Evolutionary conservation across 106 monocot genomes (phyloP), one percentile per base, ranked within the genome.

Genomic region (Posidonia australis): DNA sequence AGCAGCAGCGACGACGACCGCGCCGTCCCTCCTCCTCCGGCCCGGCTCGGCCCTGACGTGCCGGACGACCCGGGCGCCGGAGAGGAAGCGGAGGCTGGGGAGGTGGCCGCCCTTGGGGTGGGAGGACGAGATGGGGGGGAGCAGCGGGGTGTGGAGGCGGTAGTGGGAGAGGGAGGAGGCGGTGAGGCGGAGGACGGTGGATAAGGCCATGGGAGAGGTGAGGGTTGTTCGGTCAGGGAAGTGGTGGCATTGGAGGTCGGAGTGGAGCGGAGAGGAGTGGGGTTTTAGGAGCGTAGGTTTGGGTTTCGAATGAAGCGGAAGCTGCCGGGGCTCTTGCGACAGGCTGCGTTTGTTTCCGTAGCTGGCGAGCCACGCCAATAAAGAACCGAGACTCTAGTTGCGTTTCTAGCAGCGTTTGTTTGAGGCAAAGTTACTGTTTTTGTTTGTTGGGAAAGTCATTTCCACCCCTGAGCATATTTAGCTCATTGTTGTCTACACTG

Each of bases 131-230:
- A 36, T 27, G 57, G 29, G 22, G 75, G 42, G 13, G 65, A 19
- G 32, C 63, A 58, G 31, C 76, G 10, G 36, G 57, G 54, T 23
- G n/a, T 60, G 43, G 55, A 67, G 73, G 67, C 71, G 81, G 69
- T 60, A 58, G 72, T 67, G 77, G 41, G 65, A 13, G n/a, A 81
- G 61, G 13, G 86, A 78, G 59, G 65, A 67, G 9, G 82, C 59
- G n/a, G 76, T 75, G 41, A 83, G 59, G 55, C 82, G 92, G 63
- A 77, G 68, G 63, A 80, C 44, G 16, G 79, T 27, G 45, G 82
- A 76, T 43, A 70, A 51, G 1, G 69, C 57, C 76, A 72, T 69
- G 53, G 14, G 9, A 57, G 41, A 13, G 67, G 41, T 14, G 64
- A 60, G 52, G 74, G 54, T 69, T 60, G 36, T 36, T 2, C 5